These are phyloP conservation scores for Omphalea diandra DNA, from an alignment of 441 rosid genomes.

Conservation along the genomic window DNA sequence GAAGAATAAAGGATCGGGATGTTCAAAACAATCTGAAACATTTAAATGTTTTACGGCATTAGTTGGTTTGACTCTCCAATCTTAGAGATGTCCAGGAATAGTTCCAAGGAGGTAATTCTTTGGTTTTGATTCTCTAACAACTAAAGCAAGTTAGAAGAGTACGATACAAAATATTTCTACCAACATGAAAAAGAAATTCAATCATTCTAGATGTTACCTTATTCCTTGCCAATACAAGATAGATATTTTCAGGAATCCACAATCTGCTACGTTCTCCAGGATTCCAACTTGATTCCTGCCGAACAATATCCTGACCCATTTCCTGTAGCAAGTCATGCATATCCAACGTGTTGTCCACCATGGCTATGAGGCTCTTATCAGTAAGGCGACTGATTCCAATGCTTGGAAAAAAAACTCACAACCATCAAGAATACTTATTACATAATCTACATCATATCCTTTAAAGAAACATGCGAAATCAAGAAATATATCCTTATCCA, in stretches of 20 bases:
- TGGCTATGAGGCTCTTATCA: conserved; percentile 20
- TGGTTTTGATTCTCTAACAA: too few species aligned
- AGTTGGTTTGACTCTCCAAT: too few species aligned
- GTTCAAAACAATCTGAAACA: background rate
- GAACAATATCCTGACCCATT: conserved; percentile 51
- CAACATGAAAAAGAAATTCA: background rate
- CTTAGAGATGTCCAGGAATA: too few species aligned
- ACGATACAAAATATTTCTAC: too few species aligned
- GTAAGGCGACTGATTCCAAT: conserved; percentile 25
- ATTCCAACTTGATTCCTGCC: conserved; percentile 21
- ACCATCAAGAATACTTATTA: conserved; percentile 21
- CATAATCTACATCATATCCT: conserved; percentile 19
- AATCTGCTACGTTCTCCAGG: conserved; percentile 44
- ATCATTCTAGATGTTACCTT: conserved; percentile 14
- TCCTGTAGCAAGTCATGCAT: conserved; percentile 41
- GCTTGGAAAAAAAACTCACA: conserved; percentile 24
- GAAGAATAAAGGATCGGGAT: background rate
- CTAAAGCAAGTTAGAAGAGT: too few species aligned
- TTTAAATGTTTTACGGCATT: too few species aligned
- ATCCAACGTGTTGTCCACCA: conserved; percentile 10
- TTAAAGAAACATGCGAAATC: conserved; percentile 36
- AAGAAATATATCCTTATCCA: conserved; percentile 22
- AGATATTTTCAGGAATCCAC: conserved; percentile 32
- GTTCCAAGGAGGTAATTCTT: too few species aligned
- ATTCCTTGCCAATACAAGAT: conserved; percentile 18